Conservation (phyloP, 257 asterid species). For the Solanum habrochaites region DNA sequence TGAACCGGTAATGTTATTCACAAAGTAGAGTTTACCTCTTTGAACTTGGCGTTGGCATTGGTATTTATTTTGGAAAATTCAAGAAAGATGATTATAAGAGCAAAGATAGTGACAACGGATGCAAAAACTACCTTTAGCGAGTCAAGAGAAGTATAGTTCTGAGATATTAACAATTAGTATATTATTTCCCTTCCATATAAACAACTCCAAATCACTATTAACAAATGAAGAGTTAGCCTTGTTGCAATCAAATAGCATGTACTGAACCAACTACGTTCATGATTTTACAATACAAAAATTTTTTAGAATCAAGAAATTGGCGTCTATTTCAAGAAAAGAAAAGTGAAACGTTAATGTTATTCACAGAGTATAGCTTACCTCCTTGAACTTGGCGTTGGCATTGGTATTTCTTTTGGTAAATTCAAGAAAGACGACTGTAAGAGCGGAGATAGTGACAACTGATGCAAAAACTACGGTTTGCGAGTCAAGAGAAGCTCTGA, state of each 20-base stretch:
- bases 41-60: constrained; percentile 8
- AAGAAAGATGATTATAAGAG: constrained; percentile 29
- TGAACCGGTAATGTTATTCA: neutral
- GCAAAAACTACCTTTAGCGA: constrained; percentile 42
- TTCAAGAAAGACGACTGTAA: constrained; percentile 27
- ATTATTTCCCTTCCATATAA: neutral
- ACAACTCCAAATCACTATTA: neutral
- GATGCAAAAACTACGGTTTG: constrained; percentile 45
- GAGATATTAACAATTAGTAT: neutral
- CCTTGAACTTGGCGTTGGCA: constrained; percentile 11
- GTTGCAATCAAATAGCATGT: neutral
- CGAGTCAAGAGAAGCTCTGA: constrained; percentile 61
- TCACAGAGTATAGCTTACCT: constrained; percentile 14
- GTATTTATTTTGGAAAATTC: constrained; percentile 15
- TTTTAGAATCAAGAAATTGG: neutral
- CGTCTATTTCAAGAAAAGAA: neutral
- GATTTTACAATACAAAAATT: neutral
- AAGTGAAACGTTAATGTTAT: neutral
- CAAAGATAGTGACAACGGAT: constrained; percentile 44
- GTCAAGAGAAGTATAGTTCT: constrained; percentile 46
- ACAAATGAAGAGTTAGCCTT: neutral
- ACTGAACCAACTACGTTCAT: neutral
- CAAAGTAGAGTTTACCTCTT: constrained; percentile 19
- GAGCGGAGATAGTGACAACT: constrained; percentile 47
- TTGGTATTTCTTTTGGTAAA: constrained; percentile 15